Base-by-base conservation (phyloP, 2,329 filamentous ascomycete species). In the Niveomyces coronatus region DNA sequence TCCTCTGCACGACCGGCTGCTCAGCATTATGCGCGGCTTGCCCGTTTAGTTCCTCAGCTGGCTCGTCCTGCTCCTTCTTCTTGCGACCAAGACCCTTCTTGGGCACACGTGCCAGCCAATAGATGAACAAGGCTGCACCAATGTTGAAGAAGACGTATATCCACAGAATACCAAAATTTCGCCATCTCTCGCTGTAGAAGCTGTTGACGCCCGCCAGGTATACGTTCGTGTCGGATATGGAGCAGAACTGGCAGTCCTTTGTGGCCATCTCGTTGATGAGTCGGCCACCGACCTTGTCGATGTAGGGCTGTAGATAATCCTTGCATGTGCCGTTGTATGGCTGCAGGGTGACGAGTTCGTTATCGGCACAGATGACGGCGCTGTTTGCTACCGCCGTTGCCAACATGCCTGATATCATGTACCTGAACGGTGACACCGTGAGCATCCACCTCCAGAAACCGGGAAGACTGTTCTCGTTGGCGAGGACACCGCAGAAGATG, bases 391-490 rank as follows among this genome's bases (percentile, higher is more conserved):
- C 63, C 3, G 75, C 84, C 1, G 73, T 74, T 0, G 79, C 71
- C 0, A 89, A 57, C 63, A 94, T 77, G 16, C 79, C 83, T 9
- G 72, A 71, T 18, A 89, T 75, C 13, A 91, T 64, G 55, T 94
- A 94, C 0, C 82, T 88, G 49, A 94, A 83, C 0, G 87, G 86
- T 0, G 80, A 86, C 34, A 87, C 62, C 32, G 53, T 48, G 19
- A 52, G 50, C 79, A 87, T 84, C 66, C 86, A 86, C 49, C 81
- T 78, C 82, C 84, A 89, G 68, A 88, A 87, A 5, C 73, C 63
- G 0, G 84, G 82, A 23, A 89, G 70, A 3, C 61, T 57, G 3
- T 62, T 57, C 0, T 81, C 79, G 5, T 65, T 63, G 19, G 78
- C 77, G 44, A 93, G 71, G 35, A 91, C 80, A 68, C 80, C 70